Conservation (phyloP, 2,329 filamentous ascomycete genomes). For the Hortaea werneckii region DNA sequence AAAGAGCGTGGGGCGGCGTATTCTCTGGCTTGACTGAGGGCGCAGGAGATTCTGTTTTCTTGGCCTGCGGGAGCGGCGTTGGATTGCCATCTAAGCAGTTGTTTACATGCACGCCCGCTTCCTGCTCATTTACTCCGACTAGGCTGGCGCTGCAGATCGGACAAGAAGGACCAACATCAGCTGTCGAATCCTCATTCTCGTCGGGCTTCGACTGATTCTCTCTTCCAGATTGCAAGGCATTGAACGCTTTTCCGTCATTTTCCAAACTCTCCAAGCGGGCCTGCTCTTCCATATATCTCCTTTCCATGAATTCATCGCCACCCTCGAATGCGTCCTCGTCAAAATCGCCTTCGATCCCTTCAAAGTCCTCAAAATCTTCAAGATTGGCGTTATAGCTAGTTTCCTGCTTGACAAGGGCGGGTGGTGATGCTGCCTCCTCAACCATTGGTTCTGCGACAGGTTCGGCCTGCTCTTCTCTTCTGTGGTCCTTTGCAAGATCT, state of each 20-base stretch:
- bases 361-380: conserved; percentile 43
- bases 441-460: neutral
- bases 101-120: conserved; percentile 80
- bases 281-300: conserved; percentile 67
- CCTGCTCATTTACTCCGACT: conserved; percentile 44
- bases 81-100: conserved; percentile 79
- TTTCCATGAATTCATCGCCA: conserved; percentile 42
- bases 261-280: conserved; percentile 38
- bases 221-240: conserved; percentile 11
- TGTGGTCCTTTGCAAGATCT: conserved; percentile 2
- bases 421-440: conserved; percentile 2
- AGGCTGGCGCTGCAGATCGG: conserved; percentile 68
- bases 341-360: conserved; percentile 42
- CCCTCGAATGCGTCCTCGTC: conserved; percentile 51
- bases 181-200: conserved; percentile 1
- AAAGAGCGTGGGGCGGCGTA: conserved; percentile 40
- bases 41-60: conserved; percentile 5
- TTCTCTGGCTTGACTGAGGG: conserved; percentile 11
- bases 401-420: conserved; percentile 35
- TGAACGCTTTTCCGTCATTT: conserved; percentile 35
- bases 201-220: conserved; percentile 5
- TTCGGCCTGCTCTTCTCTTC: neutral
- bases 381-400: conserved; percentile 37
- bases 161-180: conserved; percentile 40
- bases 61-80: conserved; percentile 41